A percentile compares a stretch with the other conserved stretches of the same genome.
Conservation (phyloP, 768 basidiomycete genomes). For the Termitomyces sp. region DNA sequence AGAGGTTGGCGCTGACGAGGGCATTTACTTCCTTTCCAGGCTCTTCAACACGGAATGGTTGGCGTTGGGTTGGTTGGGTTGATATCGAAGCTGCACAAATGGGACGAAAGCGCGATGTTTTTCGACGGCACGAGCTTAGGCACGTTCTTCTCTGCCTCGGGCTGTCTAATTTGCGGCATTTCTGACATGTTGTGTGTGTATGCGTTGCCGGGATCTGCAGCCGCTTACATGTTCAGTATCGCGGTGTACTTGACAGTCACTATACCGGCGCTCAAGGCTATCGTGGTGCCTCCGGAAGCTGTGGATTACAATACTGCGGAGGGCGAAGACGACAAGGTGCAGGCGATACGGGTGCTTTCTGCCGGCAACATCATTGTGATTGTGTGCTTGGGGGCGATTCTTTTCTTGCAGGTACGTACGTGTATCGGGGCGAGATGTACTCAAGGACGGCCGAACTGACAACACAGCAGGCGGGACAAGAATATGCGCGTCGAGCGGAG, state of each 20-base stretch:
- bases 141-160: conserved; percentile 30
- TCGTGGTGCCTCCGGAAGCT: conserved; percentile 53
- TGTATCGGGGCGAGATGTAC: conserved; percentile 19
- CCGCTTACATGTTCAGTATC: conserved; percentile 68
- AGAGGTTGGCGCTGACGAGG: not conserved
- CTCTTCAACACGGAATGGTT: conserved; percentile 82
- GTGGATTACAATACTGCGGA: conserved; percentile 29
- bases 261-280: conserved; percentile 72
- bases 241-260: conserved; percentile 83
- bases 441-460: conserved; percentile 3
- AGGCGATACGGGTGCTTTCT: conserved; percentile 77
- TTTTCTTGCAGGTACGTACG: conserved; percentile 67
- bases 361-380: conserved; percentile 88
- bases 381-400: conserved; percentile 58
- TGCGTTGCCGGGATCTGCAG: conserved; percentile 31
- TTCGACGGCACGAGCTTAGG: conserved; percentile 91
- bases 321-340: conserved; percentile 62
- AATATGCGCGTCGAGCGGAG: conserved; percentile 70
- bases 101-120: conserved; percentile 92
- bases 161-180: not conserved
- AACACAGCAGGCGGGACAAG: conserved; percentile 68
- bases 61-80: conserved; percentile 74
- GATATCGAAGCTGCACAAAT: conserved; percentile 75
- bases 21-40: conserved; percentile 40
- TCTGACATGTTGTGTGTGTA: not conserved